phyloP scores from a whole-genome alignment of 495 filamentous ascomycete species.

The Hyaloscypha variabilis region DNA sequence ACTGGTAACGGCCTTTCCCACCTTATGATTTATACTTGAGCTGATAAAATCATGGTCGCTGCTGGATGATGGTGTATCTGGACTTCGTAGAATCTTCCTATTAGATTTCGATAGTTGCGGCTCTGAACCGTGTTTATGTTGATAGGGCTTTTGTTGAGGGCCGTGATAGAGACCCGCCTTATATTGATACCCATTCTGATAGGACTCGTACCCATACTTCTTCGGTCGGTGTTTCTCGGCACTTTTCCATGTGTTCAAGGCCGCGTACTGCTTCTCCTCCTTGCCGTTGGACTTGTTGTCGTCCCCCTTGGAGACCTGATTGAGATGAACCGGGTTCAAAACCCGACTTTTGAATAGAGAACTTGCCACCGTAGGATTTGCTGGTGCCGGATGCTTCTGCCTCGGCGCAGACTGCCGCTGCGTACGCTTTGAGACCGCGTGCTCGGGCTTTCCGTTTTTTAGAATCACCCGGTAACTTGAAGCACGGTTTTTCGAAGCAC shows the following conservation, averaged over 20 bases:
- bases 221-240: slow-evolving; percentile 35
- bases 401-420: slow-evolving; percentile 41
- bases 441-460: slow-evolving; percentile 45
- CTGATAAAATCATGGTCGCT: slow-evolving; percentile 7
- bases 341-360: slow-evolving; percentile 45
- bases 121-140: slow-evolving; percentile 27
- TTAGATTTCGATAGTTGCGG: slow-evolving; percentile 11
- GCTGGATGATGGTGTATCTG: slow-evolving; percentile 2
- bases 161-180: slow-evolving; percentile 21
- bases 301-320: slow-evolving; percentile 34
- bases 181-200: slow-evolving; percentile 22
- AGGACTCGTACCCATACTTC: slow-evolving; percentile 32
- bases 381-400: slow-evolving; percentile 29
- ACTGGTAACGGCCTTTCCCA: background rate
- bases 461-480: slow-evolving; percentile 49
- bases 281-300: slow-evolving; percentile 27
- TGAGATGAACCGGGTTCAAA: slow-evolving; percentile 52
- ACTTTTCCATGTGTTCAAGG: slow-evolving; percentile 29
- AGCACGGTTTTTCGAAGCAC: slow-evolving; percentile 49
- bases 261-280: slow-evolving; percentile 32
- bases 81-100: background rate
- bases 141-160: slow-evolving; percentile 27
- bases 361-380: slow-evolving; percentile 32
- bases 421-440: slow-evolving; percentile 46
- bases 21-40: slow-evolving; percentile 17